Conservation (phyloP, 495 filamentous ascomycete genomes). For the Podospora didyma region DNA sequence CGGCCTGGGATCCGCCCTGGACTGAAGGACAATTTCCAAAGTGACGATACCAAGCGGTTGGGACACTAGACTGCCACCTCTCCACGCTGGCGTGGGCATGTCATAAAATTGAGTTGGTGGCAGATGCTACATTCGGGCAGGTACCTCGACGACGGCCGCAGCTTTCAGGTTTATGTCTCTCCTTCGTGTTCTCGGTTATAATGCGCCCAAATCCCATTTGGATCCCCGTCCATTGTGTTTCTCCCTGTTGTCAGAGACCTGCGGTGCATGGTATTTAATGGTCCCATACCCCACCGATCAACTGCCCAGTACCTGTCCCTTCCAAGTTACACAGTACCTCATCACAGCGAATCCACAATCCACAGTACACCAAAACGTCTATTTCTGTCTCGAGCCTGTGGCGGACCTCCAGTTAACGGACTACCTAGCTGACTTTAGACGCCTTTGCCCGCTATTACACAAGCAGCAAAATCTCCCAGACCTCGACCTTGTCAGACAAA, state of each 20-base stretch:
- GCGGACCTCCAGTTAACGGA: no score
- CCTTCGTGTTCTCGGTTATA: no score
- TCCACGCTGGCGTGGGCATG: neutral
- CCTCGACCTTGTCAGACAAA: no score
- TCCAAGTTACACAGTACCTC: neutral
- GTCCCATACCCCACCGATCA: neutral
- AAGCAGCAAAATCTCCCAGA: neutral
- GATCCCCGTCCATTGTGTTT: no score
- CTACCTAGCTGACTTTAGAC: no score
- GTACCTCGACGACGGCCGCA: neutral
- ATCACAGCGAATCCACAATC: no score
- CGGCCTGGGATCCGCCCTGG: neutral
- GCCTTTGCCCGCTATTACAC: neutral
- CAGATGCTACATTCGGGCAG: neutral
- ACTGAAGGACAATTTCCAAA: neutral
- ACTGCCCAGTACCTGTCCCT: neutral
- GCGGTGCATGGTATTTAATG: neutral
- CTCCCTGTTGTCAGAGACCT: neutral
- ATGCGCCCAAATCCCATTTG: no score
- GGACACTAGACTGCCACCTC: neutral
- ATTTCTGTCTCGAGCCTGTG: no score
- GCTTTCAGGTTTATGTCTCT: no score
- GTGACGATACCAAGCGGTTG: constrained; percentile 3
- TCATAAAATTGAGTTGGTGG: neutral
- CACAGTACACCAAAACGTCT: no score